Evolutionary conservation across 75 land plant species (phyloP).

Genomic region (Pinus albicaulis): DNA sequence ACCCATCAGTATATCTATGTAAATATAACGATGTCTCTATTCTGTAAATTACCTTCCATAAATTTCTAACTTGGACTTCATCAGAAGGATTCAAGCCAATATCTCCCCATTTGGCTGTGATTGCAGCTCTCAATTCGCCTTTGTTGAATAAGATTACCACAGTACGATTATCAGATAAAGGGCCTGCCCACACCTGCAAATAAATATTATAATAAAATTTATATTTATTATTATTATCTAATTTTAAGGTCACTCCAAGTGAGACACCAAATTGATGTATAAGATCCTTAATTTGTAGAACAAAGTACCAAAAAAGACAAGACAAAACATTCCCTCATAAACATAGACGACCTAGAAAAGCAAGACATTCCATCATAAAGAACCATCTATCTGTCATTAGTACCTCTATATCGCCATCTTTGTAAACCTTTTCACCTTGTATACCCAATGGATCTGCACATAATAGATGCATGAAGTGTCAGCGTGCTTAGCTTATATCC

Average conservation of each 20-base stretch:
- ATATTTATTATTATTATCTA: too few relatives aligned
- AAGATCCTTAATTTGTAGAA: too few relatives aligned
- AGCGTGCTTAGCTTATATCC: too few relatives aligned
- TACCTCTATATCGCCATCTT: background rate
- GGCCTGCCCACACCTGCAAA: constrained; percentile 86
- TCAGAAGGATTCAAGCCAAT: constrained; percentile 52
- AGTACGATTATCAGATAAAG: constrained; percentile 48
- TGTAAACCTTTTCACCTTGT: constrained; percentile 19
- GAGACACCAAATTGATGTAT: too few relatives aligned
- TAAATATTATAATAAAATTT: too few relatives aligned
- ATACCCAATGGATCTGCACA: constrained; percentile 31
- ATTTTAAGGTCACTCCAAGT: too few relatives aligned
- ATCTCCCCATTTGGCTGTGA: constrained; percentile 54
- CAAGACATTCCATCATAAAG: background rate
- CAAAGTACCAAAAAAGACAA: too few relatives aligned
- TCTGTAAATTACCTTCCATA: constrained; percentile 43
- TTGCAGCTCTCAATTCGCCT: constrained; percentile 31
- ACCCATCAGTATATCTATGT: too few relatives aligned
- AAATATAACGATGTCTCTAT: too few relatives aligned
- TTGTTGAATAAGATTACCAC: constrained; percentile 76
- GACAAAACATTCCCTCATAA: too few relatives aligned
- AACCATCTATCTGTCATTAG: background rate
- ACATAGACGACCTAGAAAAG: background rate
- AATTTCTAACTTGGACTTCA: constrained; percentile 55
- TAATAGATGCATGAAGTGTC: background rate